Conservation (phyloP, 2,329 filamentous ascomycete genomes). For the Epichloe gansuensis region DNA sequence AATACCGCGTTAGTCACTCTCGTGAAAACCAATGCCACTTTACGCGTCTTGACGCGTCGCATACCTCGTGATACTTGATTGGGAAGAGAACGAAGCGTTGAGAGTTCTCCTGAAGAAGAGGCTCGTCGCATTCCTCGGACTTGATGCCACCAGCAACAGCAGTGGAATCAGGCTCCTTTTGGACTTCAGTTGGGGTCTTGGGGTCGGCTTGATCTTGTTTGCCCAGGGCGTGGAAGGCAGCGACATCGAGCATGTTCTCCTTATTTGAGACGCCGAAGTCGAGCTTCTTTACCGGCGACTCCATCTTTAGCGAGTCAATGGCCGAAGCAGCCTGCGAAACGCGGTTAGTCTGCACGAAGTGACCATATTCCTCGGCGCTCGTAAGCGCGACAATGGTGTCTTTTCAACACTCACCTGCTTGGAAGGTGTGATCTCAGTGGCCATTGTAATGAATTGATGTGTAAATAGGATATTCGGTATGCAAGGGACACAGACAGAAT, state of each 20-base stretch:
- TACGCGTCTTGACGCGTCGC: constrained; percentile 55
- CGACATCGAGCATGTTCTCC: constrained; percentile 56
- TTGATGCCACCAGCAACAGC: constrained; percentile 41
- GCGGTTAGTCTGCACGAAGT: constrained; percentile 18
- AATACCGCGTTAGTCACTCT: not conserved
- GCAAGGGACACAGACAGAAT: constrained; percentile 10
- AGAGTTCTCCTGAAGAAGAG: constrained; percentile 87
- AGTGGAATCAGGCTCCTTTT: constrained; percentile 23
- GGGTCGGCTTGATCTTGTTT: constrained; percentile 48
- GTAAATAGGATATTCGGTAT: constrained; percentile 6
- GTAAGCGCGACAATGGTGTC: not conserved
- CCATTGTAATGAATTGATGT: constrained; percentile 42
- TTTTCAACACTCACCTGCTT: constrained; percentile 37
- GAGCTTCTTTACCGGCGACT: constrained; percentile 84
- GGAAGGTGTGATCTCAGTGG: constrained; percentile 53
- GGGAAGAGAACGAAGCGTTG: constrained; percentile 96
- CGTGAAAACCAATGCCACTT: constrained; percentile 31
- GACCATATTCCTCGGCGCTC: not conserved
- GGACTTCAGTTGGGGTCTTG: constrained; percentile 37
- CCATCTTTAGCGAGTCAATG: constrained; percentile 83
- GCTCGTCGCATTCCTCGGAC: constrained; percentile 67
- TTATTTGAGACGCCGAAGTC: constrained; percentile 64
- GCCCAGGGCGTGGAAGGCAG: constrained; percentile 37
- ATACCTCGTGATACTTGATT: constrained; percentile 97
- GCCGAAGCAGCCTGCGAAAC: constrained; percentile 62